These are phyloP conservation scores for Beauveria australis DNA, from an alignment of 2,329 filamentous ascomycete species.

Conservation along the genomic window DNA sequence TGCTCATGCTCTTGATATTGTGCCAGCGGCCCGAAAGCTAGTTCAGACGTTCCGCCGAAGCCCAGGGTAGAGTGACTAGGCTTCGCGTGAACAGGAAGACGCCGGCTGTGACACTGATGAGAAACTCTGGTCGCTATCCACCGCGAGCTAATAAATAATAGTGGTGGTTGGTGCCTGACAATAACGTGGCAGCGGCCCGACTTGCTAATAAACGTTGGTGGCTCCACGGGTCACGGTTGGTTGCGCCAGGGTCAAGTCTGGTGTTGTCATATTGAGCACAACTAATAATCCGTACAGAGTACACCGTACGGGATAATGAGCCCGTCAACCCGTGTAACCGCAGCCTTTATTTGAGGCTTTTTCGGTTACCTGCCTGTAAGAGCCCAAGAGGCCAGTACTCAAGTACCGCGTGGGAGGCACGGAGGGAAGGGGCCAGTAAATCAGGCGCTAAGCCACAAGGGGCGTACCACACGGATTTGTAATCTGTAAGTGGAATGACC, in stretches of 20 bases:
- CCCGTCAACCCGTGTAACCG: background rate
- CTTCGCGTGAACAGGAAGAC: background rate
- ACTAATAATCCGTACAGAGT: no score
- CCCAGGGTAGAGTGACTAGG: background rate
- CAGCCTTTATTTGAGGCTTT: background rate
- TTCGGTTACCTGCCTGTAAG: background rate
- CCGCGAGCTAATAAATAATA: background rate
- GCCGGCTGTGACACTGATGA: background rate
- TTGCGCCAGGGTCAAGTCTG: background rate
- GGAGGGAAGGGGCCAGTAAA: background rate
- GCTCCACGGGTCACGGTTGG: background rate
- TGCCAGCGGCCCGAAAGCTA: background rate
- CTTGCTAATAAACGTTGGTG: background rate
- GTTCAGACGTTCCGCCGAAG: background rate
- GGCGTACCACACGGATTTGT: background rate
- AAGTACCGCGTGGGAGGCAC: background rate
- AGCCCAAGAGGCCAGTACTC: background rate
- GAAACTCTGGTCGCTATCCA: background rate
- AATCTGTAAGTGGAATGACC: background rate
- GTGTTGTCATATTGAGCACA: background rate
- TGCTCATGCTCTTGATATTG: background rate
- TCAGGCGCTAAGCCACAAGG: background rate
- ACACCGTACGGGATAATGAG: no score
- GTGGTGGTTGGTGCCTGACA: background rate
- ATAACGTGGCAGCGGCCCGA: slow-evolving; percentile 11